phyloP scores from a whole-genome alignment of 148 eudicot genomes.

The Nyssa sinensis region DNA sequence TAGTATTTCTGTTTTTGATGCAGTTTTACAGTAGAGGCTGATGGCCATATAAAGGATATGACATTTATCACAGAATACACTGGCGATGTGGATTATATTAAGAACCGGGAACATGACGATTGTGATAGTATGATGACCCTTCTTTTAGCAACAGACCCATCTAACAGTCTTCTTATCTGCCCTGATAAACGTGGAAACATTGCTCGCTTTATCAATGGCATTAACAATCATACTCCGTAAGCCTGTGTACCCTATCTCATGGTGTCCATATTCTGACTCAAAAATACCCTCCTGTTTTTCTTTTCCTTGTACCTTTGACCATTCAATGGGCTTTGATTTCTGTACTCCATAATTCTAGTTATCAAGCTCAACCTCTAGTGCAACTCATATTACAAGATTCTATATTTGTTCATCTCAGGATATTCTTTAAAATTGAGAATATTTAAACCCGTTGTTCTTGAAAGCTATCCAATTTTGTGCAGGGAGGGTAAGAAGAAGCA shows the following conservation, averaged over 20 bases:
- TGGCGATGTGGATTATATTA: conserved; percentile 89
- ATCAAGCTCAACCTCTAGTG: background rate
- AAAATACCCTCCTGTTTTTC: background rate
- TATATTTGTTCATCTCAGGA: background rate
- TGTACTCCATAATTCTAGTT: background rate
- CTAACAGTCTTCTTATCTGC: conserved; percentile 73
- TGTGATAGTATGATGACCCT: conserved; percentile 98
- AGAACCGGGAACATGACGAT: conserved; percentile 76
- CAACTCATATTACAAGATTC: background rate
- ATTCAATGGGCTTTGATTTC: background rate
- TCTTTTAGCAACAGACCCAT: conserved; percentile 61
- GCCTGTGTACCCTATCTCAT: conserved; percentile 18
- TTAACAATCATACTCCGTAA: conserved; percentile 85
- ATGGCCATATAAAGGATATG: conserved; percentile 78
- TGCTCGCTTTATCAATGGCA: conserved; percentile 90
- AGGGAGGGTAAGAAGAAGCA: conserved; percentile 85
- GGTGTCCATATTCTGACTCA: conserved; percentile 7
- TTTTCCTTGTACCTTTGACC: background rate
- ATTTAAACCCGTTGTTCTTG: conserved; percentile 12
- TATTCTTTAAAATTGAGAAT: background rate
- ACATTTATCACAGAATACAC: conserved; percentile 74
- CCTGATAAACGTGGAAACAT: conserved; percentile 93
- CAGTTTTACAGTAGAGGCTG: conserved; percentile 89
- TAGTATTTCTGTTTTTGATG: conserved; percentile 13
- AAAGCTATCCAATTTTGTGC: conserved; percentile 31